Evolutionary conservation across 169 alveolate species (phyloP), one percentile per base, ranked within the genome.

Genomic region (Plasmodium sp.): DNA sequence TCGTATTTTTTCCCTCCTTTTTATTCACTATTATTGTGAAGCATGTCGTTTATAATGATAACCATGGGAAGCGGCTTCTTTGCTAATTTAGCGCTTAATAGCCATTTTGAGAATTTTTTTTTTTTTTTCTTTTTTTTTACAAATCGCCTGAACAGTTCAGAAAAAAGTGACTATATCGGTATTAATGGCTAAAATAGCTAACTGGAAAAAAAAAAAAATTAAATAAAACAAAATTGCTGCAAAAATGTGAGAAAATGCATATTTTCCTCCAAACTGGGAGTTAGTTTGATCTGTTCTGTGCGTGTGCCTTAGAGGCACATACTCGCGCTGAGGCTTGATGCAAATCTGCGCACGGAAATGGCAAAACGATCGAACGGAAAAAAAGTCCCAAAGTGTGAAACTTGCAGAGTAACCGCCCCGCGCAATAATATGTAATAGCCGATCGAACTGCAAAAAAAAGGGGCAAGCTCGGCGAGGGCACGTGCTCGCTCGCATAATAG

Each of bases 71-170:
- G n/a, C 16, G 33, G 77, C 39, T 67, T 31, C 39, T 22, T 31
- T 27, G 77, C 33, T 67, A 67, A 67, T n/a, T 22, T 67, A 67
- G 77, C n/a, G 77, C 39, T 67, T 27, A 27, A 67, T 67, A 67
- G n/a, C 12, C 77, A 67, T 22, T 67, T 67, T 67, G 77, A 67
- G 77, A 67, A 67, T 67, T 67, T 67, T 67, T 67, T 12, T 51
- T 51, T 51, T 51, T 51, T 51, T 51, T 16, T 12, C 16, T 51
- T 51, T 51, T 39, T 56, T 56, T 56, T 16, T 22, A 18, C 16
- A 67, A 22, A 22, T 22, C 77, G n/a, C 77, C 77, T 67, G 77
- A 67, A 67, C 77, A 67, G 77, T 67, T 67, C 77, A 67, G 36
- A 67, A 67, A 67, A 67, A 67, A 22, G 33, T 27, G 14, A 22